Evolutionary conservation across 345 rosid genomes (phyloP), one percentile per base, ranked within the genome.

Genomic region (Acer campestre): DNA sequence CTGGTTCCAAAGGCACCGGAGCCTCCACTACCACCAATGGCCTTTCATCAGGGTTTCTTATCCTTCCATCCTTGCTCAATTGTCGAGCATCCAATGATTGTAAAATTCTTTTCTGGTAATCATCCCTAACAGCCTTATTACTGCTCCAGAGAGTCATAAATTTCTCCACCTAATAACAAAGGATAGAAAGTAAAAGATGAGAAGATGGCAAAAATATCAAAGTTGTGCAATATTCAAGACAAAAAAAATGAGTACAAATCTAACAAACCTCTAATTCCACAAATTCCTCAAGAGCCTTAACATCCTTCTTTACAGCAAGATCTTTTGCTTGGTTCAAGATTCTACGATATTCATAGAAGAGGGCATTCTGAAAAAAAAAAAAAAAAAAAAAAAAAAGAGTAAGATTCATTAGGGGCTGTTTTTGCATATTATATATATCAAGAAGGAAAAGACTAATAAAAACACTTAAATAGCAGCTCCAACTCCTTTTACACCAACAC

Each of bases 111-210:
- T 89, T 91, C 86, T 88, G 85, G n/a, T 94, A 96, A 80, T 94
- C 97, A 53, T 94, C 97, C 88, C 98, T 88, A 80, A 91, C 87
- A 68, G 85, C 84, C 84, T 93, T 93, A 81, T 83, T 81, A 35
- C 76, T 79, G 71, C 80, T 80, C 99, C 99, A 96, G 67, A 84
- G 89, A 70, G 91, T 82, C 83, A 94, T 84, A 80, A 91, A 94
- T 71, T 93, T 93, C 72, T 91, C 98, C 70, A 84, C 87, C 99
- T 96, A 71, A 55, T 23, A 68, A 71, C 61, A 23, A 70, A 79
- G 78, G 66, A 67, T 23, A 70, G 62, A 58, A 9, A 11, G 69
- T 51, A 61, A 49, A 80, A 73, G 65, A 71, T 82, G 42, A 82
- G 49, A 38, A 75, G 77, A 69, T 61, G 63, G 62, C 31, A 64